These are phyloP conservation scores for Botrytis elliptica DNA, from an alignment of 2,329 filamentous ascomycete species.

Conservation along the genomic window DNA sequence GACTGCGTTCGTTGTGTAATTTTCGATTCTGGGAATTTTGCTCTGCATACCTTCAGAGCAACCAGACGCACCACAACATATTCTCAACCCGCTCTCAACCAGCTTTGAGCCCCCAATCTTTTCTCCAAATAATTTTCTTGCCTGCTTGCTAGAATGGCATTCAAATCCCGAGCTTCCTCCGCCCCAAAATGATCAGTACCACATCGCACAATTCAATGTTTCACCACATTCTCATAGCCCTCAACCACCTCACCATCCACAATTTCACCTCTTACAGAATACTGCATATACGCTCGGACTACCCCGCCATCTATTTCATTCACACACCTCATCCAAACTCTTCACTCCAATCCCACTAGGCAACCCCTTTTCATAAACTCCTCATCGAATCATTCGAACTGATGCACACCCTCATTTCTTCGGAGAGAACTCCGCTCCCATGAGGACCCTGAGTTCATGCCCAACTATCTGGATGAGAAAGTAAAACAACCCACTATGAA, in stretches of 20 bases:
- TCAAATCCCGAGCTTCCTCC: not conserved
- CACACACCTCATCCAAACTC: not conserved
- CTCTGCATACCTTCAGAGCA: not conserved
- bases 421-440: slow-evolving; percentile 1
- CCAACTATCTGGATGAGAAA: not conserved
- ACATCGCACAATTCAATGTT: slow-evolving; percentile 11
- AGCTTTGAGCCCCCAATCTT: slow-evolving; percentile 1
- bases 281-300: not conserved
- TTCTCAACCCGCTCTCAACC: not conserved
- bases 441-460: not conserved
- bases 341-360: too few relatives aligned
- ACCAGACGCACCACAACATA: not conserved
- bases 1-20: not conserved
- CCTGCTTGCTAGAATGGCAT: not conserved
- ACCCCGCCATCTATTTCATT: not conserved
- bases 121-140: too few relatives aligned
- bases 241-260: not conserved
- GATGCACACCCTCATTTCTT: too few relatives aligned
- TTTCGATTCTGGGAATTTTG: not conserved
- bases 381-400: not conserved
- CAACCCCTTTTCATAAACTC: not conserved
- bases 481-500: not conserved
- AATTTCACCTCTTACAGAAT: not conserved
- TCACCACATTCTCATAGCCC: not conserved
- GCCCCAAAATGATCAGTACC: not conserved